These are phyloP conservation scores for Rhytidiadelphus loreus DNA, from an alignment of 225 moss, liverwort and hornwort species.

Conservation along the genomic window DNA sequence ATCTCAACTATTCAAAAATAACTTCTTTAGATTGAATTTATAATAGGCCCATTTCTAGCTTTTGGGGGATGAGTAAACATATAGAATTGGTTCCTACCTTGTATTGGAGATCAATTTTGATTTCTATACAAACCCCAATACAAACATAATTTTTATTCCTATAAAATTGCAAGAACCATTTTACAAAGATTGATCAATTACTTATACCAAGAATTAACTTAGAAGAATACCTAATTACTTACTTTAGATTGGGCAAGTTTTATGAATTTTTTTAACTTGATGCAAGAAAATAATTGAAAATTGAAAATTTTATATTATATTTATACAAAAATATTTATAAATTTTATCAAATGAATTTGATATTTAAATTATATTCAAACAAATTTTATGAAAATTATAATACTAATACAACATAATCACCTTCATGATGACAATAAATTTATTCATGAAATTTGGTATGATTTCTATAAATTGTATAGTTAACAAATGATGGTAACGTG, in stretches of 20 bases:
- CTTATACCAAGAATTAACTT: no score
- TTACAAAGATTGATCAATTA: not conserved
- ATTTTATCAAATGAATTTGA: no score
- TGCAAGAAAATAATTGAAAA: no score
- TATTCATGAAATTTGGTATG: not conserved
- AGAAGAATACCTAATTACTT: no score
- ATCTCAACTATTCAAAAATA: not conserved
- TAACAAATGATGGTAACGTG: not conserved
- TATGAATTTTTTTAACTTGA: no score
- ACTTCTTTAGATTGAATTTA: not conserved
- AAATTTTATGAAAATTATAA: no score
- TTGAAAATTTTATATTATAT: not conserved
- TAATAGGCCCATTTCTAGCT: not conserved
- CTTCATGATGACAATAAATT: not conserved
- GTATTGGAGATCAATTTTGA: not conserved
- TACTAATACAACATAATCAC: not conserved
- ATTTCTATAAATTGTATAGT: not conserved
- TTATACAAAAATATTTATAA: not conserved
- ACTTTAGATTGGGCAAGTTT: accelerated
- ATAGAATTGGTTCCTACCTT: not conserved
- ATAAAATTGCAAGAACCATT: no score
- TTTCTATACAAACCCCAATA: not conserved
- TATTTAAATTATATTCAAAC: no score
- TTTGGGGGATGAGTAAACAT: not conserved
- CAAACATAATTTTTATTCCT: not conserved